Evolutionary conservation across 768 basidiomycete genomes (phyloP).

Genomic region (Lentinus brumalis): DNA sequence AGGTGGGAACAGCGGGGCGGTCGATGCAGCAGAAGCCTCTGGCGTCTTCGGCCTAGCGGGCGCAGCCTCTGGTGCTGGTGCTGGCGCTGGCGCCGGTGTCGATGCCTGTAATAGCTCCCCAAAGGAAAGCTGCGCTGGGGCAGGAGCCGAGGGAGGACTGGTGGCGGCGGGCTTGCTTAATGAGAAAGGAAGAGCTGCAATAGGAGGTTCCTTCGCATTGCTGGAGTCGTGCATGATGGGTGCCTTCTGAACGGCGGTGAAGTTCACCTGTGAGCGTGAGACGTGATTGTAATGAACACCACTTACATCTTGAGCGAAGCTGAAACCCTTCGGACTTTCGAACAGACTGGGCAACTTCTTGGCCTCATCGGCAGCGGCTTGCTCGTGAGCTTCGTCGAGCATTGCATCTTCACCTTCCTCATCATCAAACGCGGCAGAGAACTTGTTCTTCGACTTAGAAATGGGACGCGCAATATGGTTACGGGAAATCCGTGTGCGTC

Average conservation of each 20-base stretch:
- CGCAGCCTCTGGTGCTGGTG: neutral
- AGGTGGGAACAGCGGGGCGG: conserved; percentile 14
- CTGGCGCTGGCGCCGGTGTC: conserved; percentile 15
- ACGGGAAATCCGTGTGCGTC: conserved; percentile 56
- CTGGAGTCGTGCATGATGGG: conserved; percentile 42
- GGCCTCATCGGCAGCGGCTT: conserved; percentile 45
- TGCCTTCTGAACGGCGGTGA: conserved; percentile 20
- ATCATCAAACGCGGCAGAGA: conserved; percentile 65
- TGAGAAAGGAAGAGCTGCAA: conserved; percentile 65
- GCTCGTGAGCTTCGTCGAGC: conserved; percentile 35
- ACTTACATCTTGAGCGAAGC: conserved; percentile 64
- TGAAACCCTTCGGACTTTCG: conserved; percentile 63
- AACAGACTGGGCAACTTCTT: conserved; percentile 50
- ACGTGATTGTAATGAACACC: neutral
- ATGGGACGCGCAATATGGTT: conserved; percentile 57
- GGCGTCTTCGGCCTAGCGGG: neutral
- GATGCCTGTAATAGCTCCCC: conserved; percentile 19
- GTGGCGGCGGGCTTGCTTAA: conserved; percentile 39
- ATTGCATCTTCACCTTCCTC: conserved; percentile 41
- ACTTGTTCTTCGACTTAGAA: conserved; percentile 51
- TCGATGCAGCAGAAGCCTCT: conserved; percentile 6
- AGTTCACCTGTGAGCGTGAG: neutral
- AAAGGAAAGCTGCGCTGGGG: conserved; percentile 20
- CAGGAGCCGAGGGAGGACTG: conserved; percentile 18
- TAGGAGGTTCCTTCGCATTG: conserved; percentile 66